Conservation (phyloP, 2,329 filamentous ascomycete species). For the Cryphonectria radicalis region DNA sequence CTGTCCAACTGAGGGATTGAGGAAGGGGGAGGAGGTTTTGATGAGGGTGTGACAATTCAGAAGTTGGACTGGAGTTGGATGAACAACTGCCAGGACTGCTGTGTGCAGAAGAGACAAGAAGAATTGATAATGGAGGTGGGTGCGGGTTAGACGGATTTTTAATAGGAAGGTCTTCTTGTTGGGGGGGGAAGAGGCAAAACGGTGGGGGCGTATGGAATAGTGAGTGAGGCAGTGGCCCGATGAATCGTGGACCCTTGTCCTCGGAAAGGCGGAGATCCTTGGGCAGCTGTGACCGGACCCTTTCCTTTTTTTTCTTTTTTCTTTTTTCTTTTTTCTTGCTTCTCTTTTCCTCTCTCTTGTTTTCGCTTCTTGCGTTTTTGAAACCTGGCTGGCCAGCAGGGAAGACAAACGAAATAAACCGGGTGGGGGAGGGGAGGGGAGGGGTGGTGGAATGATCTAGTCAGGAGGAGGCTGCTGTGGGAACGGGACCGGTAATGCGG, state of each 20-base stretch:
- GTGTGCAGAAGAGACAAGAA: conserved; percentile 1
- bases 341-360: not conserved
- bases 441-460: not conserved
- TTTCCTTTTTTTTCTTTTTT: not conserved
- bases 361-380: not conserved
- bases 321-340: not conserved
- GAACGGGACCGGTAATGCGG: conserved; percentile 2
- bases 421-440: not conserved
- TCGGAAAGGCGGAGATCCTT: conserved; percentile 7
- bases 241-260: conserved; percentile 15
- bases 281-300: not conserved
- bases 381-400: not conserved
- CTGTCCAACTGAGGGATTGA: not conserved
- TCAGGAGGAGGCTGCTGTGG: not conserved
- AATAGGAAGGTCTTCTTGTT: conserved; percentile 15
- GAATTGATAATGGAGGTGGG: not conserved
- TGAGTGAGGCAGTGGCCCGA: conserved; percentile 13
- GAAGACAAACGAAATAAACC: not conserved
- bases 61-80: not conserved
- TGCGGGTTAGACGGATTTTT: conserved; percentile 9
- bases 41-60: not conserved
- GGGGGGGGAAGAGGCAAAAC: conserved; percentile 17
- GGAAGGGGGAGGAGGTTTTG: not conserved
- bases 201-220: conserved; percentile 7
- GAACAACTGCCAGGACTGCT: conserved; percentile 13